Evolutionary conservation across 257 asterid species (phyloP).

Genomic region (Craterostigma plantagineum): DNA sequence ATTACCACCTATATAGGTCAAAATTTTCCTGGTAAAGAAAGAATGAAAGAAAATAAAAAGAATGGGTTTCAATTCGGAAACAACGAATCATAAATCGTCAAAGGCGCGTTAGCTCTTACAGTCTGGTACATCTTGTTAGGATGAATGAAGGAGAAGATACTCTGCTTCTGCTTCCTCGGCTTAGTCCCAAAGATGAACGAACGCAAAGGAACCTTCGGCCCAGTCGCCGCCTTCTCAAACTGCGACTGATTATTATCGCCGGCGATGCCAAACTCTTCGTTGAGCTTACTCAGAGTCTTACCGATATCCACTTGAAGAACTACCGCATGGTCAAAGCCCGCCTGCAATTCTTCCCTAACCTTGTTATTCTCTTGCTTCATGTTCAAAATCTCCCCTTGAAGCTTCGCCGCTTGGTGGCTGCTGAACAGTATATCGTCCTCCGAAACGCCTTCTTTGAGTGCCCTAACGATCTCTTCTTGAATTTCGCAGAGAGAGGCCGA

Average conservation of each 20-base stretch:
- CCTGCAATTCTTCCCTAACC: conserved; percentile 57
- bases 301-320: conserved; percentile 45
- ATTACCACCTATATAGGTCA: too few relatives aligned
- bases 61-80: too few relatives aligned
- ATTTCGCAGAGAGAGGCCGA: conserved; percentile 52
- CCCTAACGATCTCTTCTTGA: conserved; percentile 58
- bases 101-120: conserved; percentile 20
- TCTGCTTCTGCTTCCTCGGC: conserved; percentile 48
- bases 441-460: conserved; percentile 52
- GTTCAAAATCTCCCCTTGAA: conserved; percentile 81
- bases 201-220: conserved; percentile 37
- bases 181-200: conserved; percentile 65
- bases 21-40: too few relatives aligned
- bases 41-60: too few relatives aligned
- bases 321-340: conserved; percentile 43
- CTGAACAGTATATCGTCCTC: conserved; percentile 55
- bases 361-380: conserved; percentile 90
- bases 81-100: too few relatives aligned
- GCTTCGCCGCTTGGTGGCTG: conserved; percentile 85
- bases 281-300: conserved; percentile 34
- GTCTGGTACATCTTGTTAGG: conserved; percentile 34
- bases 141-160: conserved; percentile 54
- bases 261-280: conserved; percentile 44
- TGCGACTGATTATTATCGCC: conserved; percentile 31
- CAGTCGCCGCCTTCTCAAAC: conserved; percentile 27